Evolutionary conservation across 768 basidiomycete genomes (phyloP).

Genomic region (Kondoa subrosea): DNA sequence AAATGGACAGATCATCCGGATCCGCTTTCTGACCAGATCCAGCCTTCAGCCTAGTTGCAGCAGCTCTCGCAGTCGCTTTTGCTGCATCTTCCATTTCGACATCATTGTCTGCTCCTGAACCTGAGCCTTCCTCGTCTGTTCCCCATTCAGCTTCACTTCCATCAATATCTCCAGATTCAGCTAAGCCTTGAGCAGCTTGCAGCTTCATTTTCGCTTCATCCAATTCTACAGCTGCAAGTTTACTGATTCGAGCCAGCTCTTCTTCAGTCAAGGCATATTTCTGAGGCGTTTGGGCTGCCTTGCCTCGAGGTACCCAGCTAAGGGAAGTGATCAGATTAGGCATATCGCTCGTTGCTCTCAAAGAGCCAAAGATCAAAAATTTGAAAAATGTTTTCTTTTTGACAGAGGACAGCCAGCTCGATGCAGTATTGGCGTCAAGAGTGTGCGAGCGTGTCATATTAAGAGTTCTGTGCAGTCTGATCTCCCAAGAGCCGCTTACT

Average conservation of each 20-base stretch:
- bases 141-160: slow-evolving; percentile 33
- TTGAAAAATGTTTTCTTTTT: background rate
- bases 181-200: slow-evolving; percentile 55
- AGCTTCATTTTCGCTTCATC: slow-evolving; percentile 78
- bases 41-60: slow-evolving; percentile 28
- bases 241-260: slow-evolving; percentile 76
- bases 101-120: too few relatives aligned
- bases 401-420: too few relatives aligned
- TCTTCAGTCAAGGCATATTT: slow-evolving; percentile 76
- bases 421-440: too few relatives aligned
- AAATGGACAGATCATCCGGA: slow-evolving; percentile 53
- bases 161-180: slow-evolving; percentile 46
- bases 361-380: background rate
- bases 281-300: slow-evolving; percentile 52
- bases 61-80: slow-evolving; percentile 26
- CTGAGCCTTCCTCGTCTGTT: background rate
- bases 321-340: slow-evolving; percentile 3
- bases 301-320: slow-evolving; percentile 60
- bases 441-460: too few relatives aligned
- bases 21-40: slow-evolving; percentile 29
- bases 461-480: too few relatives aligned
- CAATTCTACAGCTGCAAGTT: slow-evolving; percentile 67
- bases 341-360: slow-evolving; percentile 1
- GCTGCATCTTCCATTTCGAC: slow-evolving; percentile 35
- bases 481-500: too few relatives aligned